Conservation (phyloP, 192 early-diverging fungal species). For the Linderina pennispora region DNA sequence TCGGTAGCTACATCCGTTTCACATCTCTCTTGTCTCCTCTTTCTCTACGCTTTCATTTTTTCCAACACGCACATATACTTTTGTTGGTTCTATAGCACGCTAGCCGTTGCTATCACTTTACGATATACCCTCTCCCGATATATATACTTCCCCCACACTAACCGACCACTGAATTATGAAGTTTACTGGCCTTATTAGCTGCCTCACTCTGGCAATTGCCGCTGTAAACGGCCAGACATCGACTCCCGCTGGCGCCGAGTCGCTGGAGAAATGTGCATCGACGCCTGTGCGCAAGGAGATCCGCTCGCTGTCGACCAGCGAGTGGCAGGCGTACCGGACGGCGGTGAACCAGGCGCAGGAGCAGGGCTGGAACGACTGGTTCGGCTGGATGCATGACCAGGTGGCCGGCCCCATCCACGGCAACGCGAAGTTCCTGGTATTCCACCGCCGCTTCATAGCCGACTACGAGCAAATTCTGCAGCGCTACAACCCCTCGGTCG, state of each 20-base stretch:
- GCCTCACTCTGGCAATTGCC: too few species aligned
- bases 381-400: slow-evolving; percentile 32
- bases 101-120: too few species aligned
- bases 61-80: too few species aligned
- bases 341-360: slow-evolving; percentile 21
- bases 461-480: slow-evolving; percentile 50
- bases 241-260: slow-evolving; percentile 21
- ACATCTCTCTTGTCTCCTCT: too few species aligned
- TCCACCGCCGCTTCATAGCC: slow-evolving; percentile 48
- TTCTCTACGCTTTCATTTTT: too few species aligned
- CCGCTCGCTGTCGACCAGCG: slow-evolving; percentile 26
- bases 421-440: slow-evolving; percentile 41
- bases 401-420: slow-evolving; percentile 23
- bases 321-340: slow-evolving; percentile 31
- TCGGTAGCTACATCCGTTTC: too few species aligned
- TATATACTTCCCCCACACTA: too few species aligned
- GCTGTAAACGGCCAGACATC: too few species aligned
- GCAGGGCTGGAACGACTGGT: slow-evolving; percentile 43
- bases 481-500: slow-evolving; percentile 30
- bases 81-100: too few species aligned
- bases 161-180: slow-evolving; percentile 33
- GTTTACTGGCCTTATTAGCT: slow-evolving; percentile 14
- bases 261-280: slow-evolving; percentile 19
- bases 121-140: too few species aligned
- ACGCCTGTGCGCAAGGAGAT: slow-evolving; percentile 47